Base-by-base conservation (phyloP, 139 green algal genomes). In the Bryopsis sp. region DNA sequence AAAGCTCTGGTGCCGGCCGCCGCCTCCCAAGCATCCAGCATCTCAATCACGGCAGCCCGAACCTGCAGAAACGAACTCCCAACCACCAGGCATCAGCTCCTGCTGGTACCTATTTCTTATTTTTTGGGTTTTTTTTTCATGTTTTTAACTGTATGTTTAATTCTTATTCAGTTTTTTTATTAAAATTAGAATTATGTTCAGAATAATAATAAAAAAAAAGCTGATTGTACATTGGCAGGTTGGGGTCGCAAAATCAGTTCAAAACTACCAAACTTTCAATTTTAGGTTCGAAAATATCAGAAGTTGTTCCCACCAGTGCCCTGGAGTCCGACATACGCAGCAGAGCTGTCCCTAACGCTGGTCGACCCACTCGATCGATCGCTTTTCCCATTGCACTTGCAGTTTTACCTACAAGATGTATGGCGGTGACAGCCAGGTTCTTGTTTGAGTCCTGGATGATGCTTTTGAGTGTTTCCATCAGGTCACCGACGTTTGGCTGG, bases 401-500 rank as follows among this genome's bases (percentile, higher is more conserved):
- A 48, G 97, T 75, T 67, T 86, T 87, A n/a, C 74, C 88, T 39
- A 93, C 37, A 54, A 94, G 76, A 15, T 70, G 48, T 31, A 97
- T 71, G 3, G 84, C 81, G 58, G 83, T 75, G 24, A 82, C 78
- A 26, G 59, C 73, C 1, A 86, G 81, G 78, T 98, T 99, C 71
- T 89, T 89, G 82, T 99, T 99, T 54, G 67, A 85, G 78, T 99
- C 94, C 1, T 72, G 50, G 68, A 99, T 72, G 19, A 92, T 84
- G 19, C 47, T 78, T 80, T 93, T 94, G 1, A 98, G 81, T 1
- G 83, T 81, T 2, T 68, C 26, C 29, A 97, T 70, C 29, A 98
- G 78, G 34, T 97, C 92, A 24, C 84, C 86, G 19, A 89, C 71
- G 68, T 77, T 75, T 46, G 82, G 77, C 67, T 83, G 74, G 58